These are phyloP conservation scores for Phaeosphaeria sp. DNA, from an alignment of 2,329 filamentous ascomycete genomes.

Conservation along the genomic window DNA sequence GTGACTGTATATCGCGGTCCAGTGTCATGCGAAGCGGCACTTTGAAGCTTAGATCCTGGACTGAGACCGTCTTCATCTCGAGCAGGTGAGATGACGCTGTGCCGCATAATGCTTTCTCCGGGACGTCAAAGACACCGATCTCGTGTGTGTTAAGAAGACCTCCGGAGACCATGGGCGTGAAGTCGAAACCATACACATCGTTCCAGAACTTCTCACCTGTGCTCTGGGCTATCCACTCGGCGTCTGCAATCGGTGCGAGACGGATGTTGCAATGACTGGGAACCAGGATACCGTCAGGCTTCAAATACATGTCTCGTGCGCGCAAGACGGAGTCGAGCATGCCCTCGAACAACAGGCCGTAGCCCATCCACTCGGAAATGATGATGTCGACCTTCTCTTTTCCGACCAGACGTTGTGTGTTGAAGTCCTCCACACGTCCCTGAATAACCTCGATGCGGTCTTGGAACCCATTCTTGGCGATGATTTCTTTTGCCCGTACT, in stretches of 20 bases:
- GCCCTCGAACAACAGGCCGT: slow-evolving; percentile 89
- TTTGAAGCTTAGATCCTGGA: slow-evolving; percentile 77
- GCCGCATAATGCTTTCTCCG: slow-evolving; percentile 50
- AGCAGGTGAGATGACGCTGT: slow-evolving; percentile 73
- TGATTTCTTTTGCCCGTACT: slow-evolving; percentile 81
- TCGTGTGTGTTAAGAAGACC: slow-evolving; percentile 73
- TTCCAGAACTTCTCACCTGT: slow-evolving; percentile 77
- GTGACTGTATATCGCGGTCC: slow-evolving; percentile 65
- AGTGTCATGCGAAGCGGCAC: slow-evolving; percentile 70
- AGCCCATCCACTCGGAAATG: slow-evolving; percentile 98
- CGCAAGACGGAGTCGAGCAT: slow-evolving; percentile 94
- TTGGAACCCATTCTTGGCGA: slow-evolving; percentile 79
- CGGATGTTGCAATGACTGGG: slow-evolving; percentile 85
- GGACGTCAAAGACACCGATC: slow-evolving; percentile 42
- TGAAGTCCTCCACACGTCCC: slow-evolving; percentile 87
- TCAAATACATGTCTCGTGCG: slow-evolving; percentile 85
- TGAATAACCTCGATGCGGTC: slow-evolving; percentile 78
- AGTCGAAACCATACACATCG: slow-evolving; percentile 93
- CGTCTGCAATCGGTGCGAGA: slow-evolving; percentile 79
- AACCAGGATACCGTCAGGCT: slow-evolving; percentile 79
- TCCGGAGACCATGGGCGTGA: slow-evolving; percentile 85
- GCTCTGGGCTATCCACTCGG: slow-evolving; percentile 77
- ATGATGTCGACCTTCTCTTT: slow-evolving; percentile 82
- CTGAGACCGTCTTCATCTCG: slow-evolving; percentile 74
- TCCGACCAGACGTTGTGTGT: slow-evolving; percentile 61